Percentiles rank a stretch among this genome's conserved stretches.
These are phyloP conservation scores for Crinitomyces ghanaensis DNA, from an alignment of 805 yeast species.

Conservation along the genomic window DNA sequence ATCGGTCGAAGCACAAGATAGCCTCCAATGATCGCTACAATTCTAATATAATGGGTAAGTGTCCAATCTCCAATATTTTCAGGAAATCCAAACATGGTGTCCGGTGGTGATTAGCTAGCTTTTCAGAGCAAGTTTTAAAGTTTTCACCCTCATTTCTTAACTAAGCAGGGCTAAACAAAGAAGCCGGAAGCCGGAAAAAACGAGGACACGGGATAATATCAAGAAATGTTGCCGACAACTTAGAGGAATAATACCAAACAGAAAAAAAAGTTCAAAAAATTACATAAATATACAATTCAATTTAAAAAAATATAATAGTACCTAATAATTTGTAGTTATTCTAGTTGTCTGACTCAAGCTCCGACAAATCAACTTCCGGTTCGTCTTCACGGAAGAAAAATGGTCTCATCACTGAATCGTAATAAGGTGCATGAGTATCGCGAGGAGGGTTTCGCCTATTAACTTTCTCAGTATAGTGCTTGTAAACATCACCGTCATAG, in stretches of 20 bases:
- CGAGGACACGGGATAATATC: no score
- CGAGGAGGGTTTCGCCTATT: constrained; percentile 36
- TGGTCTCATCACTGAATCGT: constrained; percentile 27
- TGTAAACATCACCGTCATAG: constrained; percentile 73
- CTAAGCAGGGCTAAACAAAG: no score
- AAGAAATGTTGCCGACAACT: no score
- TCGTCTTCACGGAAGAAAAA: constrained; percentile 23
- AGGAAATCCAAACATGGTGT: constrained; percentile 25
- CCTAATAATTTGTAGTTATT: no score
- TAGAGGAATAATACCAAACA: no score
- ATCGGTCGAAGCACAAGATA: constrained; percentile 24
- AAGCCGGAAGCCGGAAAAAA: no score
- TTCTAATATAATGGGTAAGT: constrained; percentile 22
- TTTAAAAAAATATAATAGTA: no score
- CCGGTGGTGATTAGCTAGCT: no score
- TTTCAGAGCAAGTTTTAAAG: no score
- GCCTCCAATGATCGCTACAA: constrained; percentile 19
- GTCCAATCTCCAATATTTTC: constrained; percentile 18
- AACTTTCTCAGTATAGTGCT: constrained; percentile 55
- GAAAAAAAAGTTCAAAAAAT: no score
- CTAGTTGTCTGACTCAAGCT: constrained; percentile 2
- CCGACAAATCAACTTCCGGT: constrained; percentile 12
- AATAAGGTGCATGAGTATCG: constrained; percentile 50
- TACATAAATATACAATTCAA: no score
- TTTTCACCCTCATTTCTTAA: no score